These are phyloP conservation scores for Claviceps quebecensis DNA, from an alignment of 2,329 filamentous ascomycete species.

Conservation along the genomic window DNA sequence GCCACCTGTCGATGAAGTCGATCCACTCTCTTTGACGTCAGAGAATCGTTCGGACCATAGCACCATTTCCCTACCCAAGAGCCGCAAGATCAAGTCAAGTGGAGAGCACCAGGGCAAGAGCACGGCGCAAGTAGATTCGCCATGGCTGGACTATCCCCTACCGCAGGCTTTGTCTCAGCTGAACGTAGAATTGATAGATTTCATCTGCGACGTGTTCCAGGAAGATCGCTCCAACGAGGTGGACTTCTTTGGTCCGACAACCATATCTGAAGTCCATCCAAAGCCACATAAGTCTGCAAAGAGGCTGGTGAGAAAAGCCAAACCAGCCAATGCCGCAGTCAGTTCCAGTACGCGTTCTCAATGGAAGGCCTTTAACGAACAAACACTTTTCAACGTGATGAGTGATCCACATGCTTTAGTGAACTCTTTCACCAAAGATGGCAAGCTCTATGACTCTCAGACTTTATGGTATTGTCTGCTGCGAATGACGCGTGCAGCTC, in stretches of 20 bases:
- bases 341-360: conserved; percentile 18
- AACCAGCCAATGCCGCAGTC: background rate
- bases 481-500: conserved; percentile 41
- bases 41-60: background rate
- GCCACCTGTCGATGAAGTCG: conserved; percentile 10
- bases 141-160: conserved; percentile 20
- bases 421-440: conserved; percentile 40
- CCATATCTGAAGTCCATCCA: conserved; percentile 7
- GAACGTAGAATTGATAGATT: conserved; percentile 41
- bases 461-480: conserved; percentile 50
- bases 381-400: conserved; percentile 50
- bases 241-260: conserved; percentile 28
- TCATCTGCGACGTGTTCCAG: conserved; percentile 46
- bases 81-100: conserved; percentile 1
- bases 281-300: conserved; percentile 5
- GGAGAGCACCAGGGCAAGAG: conserved; percentile 11
- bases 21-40: conserved; percentile 8
- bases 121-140: conserved; percentile 13
- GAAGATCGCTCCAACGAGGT: conserved; percentile 40
- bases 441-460: conserved; percentile 43
- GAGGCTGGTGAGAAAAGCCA: conserved; percentile 6
- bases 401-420: conserved; percentile 41
- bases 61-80: conserved; percentile 1
- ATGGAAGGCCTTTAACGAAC: conserved; percentile 49
- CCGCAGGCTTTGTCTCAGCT: conserved; percentile 44